phyloP scores from a whole-genome alignment of 106 monocot genomes.

The Dendrobium chrysotoxum region DNA sequence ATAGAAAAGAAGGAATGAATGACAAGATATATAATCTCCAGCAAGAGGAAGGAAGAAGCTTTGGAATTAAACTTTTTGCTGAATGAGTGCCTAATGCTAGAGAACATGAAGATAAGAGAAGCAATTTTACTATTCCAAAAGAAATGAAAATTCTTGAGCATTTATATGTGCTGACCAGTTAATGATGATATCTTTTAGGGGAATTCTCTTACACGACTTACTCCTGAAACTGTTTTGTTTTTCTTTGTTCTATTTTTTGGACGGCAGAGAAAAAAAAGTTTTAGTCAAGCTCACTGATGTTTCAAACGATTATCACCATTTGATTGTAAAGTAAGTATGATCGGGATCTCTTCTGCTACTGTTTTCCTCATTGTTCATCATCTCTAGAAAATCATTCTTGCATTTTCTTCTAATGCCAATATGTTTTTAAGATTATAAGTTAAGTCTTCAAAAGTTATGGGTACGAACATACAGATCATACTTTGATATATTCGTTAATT shows the following conservation, averaged over 20 bases:
- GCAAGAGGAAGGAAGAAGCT: constrained; percentile 30
- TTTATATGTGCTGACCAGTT: not conserved
- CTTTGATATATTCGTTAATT: no score
- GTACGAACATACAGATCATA: no score
- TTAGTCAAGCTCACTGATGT: not conserved
- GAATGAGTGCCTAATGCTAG: not conserved
- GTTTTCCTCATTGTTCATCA: not conserved
- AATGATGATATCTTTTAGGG: not conserved
- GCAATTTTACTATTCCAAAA: not conserved
- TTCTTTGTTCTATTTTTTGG: not conserved
- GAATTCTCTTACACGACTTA: not conserved
- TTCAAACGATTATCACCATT: not conserved
- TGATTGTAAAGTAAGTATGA: not conserved
- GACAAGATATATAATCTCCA: constrained; percentile 77
- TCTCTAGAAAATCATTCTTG: not conserved
- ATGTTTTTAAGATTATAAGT: not conserved
- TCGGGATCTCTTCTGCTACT: not conserved
- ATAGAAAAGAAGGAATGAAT: constrained; percentile 80
- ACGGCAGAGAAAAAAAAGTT: not conserved
- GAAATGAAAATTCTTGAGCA: constrained; percentile 8
- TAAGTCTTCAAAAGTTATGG: not conserved
- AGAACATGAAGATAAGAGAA: not conserved
- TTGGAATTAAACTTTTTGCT: constrained; percentile 18
- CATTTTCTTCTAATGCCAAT: not conserved
- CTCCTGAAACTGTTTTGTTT: not conserved